Conservation (phyloP, 2,329 filamentous ascomycete genomes). For the Periconia macrospinosa region DNA sequence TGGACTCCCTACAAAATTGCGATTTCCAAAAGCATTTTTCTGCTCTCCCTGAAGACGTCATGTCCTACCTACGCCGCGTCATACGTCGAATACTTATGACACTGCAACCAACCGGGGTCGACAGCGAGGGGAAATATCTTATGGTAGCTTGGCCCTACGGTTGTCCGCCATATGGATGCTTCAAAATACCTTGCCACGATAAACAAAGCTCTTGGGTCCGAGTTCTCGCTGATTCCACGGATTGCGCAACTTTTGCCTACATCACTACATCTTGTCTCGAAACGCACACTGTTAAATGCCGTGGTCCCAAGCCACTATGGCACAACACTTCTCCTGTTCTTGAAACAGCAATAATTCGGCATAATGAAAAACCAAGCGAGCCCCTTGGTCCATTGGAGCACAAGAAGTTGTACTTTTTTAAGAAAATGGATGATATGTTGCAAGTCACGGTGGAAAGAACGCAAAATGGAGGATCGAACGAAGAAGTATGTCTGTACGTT, state of each 20-base stretch:
- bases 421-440: not conserved
- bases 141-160: slow-evolving; percentile 1
- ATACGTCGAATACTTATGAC: not conserved
- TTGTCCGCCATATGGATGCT: not conserved
- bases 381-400: not conserved
- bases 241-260: slow-evolving; percentile 13
- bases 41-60: not conserved
- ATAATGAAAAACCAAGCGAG: not conserved
- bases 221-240: slow-evolving; percentile 6
- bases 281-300: slow-evolving; percentile 1
- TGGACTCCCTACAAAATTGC: not conserved
- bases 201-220: slow-evolving; percentile 2
- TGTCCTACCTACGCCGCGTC: not conserved
- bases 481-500: not conserved
- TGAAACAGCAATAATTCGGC: slow-evolving; percentile 2
- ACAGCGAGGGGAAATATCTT: not conserved
- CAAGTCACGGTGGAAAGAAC: not conserved
- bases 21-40: not conserved
- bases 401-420: not conserved
- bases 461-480: not conserved
- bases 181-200: slow-evolving; percentile 1
- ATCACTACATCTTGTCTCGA: slow-evolving; percentile 3
- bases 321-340: not conserved
- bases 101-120: not conserved
- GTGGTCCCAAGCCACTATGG: not conserved